A percentile compares a stretch with the other conserved stretches of the same genome.
Evolutionary conservation across 1,284 basidiomycete genomes (phyloP).

Genomic region (Ustilago shanxiensis): DNA sequence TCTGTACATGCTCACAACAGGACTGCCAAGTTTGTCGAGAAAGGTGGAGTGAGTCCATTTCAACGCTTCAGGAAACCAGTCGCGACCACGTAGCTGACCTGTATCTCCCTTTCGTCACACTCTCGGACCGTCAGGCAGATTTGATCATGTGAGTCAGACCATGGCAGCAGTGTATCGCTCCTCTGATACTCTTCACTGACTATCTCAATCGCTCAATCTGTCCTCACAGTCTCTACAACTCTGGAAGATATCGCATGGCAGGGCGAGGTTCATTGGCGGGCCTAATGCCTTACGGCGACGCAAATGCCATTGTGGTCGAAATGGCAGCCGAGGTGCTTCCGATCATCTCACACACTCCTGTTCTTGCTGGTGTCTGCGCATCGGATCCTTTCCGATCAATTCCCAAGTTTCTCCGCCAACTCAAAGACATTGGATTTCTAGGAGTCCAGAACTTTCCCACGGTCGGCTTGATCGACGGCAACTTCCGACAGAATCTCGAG

Average conservation of each 20-base stretch:
- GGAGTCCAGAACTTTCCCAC: constrained; percentile 55
- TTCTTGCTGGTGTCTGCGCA: constrained; percentile 47
- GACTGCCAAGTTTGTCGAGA: constrained; percentile 47
- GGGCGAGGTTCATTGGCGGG: constrained; percentile 46
- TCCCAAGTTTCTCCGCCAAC: constrained; percentile 49
- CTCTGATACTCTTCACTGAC: background rate
- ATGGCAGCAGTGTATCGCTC: background rate
- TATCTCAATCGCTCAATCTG: background rate
- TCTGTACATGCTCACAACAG: background rate
- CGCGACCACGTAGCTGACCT: background rate
- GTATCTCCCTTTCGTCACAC: background rate
- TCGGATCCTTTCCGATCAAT: constrained; percentile 49
- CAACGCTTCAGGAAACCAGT: background rate
- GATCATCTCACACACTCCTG: constrained; percentile 44
- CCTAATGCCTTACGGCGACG: constrained; percentile 53
- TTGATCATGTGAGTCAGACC: constrained; percentile 37
- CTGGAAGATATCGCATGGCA: constrained; percentile 48
- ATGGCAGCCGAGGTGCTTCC: constrained; percentile 49
- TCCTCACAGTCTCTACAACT: constrained; percentile 39
- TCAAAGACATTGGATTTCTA: constrained; percentile 41
- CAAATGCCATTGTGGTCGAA: constrained; percentile 47
- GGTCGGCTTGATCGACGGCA: constrained; percentile 50
- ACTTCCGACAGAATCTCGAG: constrained; percentile 49
- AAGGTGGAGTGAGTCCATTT: constrained; percentile 27
- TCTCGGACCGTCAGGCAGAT: background rate